Evolutionary conservation across 2,329 filamentous ascomycete species (phyloP).

Genomic region (Blastomyces emzantsi): DNA sequence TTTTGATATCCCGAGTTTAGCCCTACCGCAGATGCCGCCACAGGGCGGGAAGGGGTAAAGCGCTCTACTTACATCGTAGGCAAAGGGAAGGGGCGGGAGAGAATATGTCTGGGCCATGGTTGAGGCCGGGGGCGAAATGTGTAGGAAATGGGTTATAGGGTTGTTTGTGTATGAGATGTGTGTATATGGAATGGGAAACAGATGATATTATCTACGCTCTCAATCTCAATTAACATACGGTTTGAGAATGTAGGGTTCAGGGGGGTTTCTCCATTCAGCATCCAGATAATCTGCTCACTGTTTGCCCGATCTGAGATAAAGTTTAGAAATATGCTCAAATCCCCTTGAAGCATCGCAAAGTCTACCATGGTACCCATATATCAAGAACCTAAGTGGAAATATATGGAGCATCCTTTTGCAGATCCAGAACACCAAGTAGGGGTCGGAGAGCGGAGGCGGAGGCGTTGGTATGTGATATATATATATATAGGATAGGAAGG

Average conservation of each 20-base stretch:
- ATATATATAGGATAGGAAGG: neutral
- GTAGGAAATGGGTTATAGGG: neutral
- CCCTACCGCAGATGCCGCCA: neutral
- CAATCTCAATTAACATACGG: neutral
- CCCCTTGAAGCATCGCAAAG: neutral
- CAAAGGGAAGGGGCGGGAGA: constrained; percentile 58
- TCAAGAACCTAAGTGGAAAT: neutral
- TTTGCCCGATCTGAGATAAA: neutral
- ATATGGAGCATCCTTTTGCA: neutral
- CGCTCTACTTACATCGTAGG: constrained; percentile 54
- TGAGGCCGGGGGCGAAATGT: neutral
- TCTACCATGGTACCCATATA: neutral
- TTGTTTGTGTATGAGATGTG: neutral
- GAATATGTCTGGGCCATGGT: constrained; percentile 40
- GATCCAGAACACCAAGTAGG: neutral
- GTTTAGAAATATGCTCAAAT: constrained; percentile 2
- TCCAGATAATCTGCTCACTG: neutral
- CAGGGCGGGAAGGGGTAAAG: neutral
- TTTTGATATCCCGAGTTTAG: constrained; percentile 57
- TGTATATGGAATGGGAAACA: neutral
- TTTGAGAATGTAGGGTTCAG: neutral
- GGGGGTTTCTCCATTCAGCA: neutral
- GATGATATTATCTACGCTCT: neutral
- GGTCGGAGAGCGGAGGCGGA: neutral
- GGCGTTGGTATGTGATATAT: neutral